Conservation (phyloP, 148 eudicot species). For the Chenopodium suecicum region DNA sequence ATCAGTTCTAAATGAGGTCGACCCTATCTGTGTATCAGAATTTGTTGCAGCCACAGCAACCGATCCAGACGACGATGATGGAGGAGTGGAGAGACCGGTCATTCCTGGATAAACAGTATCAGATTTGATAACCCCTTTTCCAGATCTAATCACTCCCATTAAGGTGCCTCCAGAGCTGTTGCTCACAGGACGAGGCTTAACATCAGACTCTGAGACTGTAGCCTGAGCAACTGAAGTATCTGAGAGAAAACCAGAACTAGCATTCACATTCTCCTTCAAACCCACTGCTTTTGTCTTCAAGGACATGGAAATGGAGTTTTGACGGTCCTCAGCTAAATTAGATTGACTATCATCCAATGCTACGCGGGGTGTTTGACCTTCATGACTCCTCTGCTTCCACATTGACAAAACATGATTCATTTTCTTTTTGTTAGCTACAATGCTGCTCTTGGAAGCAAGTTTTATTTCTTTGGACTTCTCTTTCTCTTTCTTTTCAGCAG, state of each 20-base stretch:
- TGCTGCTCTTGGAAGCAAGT: constrained; percentile 93
- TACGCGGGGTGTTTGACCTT: constrained; percentile 92
- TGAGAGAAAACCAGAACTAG: constrained; percentile 32
- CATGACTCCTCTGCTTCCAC: constrained; percentile 99
- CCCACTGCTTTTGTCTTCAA: constrained; percentile 40
- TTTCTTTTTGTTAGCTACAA: constrained; percentile 89
- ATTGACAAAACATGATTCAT: constrained; percentile 87
- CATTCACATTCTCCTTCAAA: constrained; percentile 45
- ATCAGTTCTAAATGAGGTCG: constrained; percentile 77
- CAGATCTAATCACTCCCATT: constrained; percentile 90
- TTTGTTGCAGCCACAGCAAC: constrained; percentile 28
- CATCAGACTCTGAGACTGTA: constrained; percentile 44
- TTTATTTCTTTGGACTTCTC: constrained; percentile 84
- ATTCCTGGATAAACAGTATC: constrained; percentile 55
- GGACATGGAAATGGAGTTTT: constrained; percentile 35
- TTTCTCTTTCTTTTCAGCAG: constrained; percentile 96
- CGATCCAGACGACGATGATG: constrained; percentile 25
- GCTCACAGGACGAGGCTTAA: constrained; percentile 54
- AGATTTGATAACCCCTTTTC: constrained; percentile 62
- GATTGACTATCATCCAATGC: constrained; percentile 62
- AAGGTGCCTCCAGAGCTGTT: constrained; percentile 62
- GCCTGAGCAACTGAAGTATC: constrained; percentile 34
- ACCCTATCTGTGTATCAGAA: constrained; percentile 44
- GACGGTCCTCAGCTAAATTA: constrained; percentile 52
- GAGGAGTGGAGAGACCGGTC: constrained; percentile 27